phyloP scores from a whole-genome alignment of 371 early-diverging fungal genomes.

The Actinomucor elegans region DNA sequence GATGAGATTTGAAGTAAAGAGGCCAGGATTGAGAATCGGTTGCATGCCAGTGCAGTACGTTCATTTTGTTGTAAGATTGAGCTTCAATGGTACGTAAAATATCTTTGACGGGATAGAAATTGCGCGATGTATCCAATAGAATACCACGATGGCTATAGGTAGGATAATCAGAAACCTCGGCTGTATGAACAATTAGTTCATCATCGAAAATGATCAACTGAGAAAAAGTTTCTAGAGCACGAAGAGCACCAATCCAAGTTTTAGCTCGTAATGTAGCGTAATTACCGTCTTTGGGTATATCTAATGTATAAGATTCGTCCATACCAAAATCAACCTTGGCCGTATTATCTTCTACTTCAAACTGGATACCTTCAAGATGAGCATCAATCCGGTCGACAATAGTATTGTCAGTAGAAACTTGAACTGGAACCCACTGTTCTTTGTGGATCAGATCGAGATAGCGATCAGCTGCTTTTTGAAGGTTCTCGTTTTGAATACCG shows the following conservation, averaged over 20 bases:
- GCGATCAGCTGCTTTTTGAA: constrained; percentile 37
- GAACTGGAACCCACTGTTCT: constrained; percentile 43
- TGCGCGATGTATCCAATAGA: constrained; percentile 74
- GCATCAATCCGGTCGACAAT: neutral
- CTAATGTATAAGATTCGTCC: constrained; percentile 70
- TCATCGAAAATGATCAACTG: constrained; percentile 58
- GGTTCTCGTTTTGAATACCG: constrained; percentile 23
- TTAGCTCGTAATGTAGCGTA: constrained; percentile 54
- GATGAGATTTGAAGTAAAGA: constrained; percentile 59
- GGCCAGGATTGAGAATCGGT: constrained; percentile 82
- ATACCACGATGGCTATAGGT: constrained; percentile 73
- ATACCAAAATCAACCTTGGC: constrained; percentile 40
- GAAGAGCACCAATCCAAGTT: constrained; percentile 78
- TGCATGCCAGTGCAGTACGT: constrained; percentile 83
- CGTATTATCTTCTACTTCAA: constrained; percentile 30
- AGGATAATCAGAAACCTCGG: constrained; percentile 68
- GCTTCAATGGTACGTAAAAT: constrained; percentile 70
- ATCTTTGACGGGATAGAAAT: constrained; percentile 65
- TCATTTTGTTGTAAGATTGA: constrained; percentile 78
- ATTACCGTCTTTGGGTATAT: constrained; percentile 45
- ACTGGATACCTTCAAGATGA: constrained; percentile 15
- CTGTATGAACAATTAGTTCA: constrained; percentile 48
- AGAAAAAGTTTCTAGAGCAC: constrained; percentile 74
- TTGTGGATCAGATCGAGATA: constrained; percentile 29
- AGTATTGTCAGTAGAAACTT: constrained; percentile 12